A percentile compares a stretch with the other conserved stretches of the same genome.
phyloP scores from a whole-genome alignment of 1,284 basidiomycete genomes.

The Ustilago loliicola region DNA sequence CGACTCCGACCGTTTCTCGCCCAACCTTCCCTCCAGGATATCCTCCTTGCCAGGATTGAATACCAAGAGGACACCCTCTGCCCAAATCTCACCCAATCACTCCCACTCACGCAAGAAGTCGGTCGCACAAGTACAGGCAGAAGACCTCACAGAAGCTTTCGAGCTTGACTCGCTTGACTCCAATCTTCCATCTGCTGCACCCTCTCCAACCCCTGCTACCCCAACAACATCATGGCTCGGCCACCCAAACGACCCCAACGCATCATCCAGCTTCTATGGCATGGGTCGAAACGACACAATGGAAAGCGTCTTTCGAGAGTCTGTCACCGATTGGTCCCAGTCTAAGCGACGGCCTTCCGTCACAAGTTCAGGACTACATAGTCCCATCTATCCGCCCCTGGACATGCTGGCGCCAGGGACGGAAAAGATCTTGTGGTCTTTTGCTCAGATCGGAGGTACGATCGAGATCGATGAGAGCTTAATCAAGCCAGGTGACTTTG shows the following conservation, averaged over 20 bases:
- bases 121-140: conserved; percentile 59
- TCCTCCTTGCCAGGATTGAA: conserved; percentile 27
- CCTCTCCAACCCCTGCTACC: conserved; percentile 11
- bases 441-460: conserved; percentile 83
- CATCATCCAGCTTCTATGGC: conserved; percentile 57
- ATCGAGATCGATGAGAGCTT: conserved; percentile 74
- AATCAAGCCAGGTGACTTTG: conserved; percentile 71
- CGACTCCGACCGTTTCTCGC: conserved; percentile 24
- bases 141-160: conserved; percentile 66
- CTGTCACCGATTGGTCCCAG: conserved; percentile 63
- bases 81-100: conserved; percentile 49
- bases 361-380: conserved; percentile 18
- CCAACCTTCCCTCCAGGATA: conserved; percentile 27
- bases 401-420: conserved; percentile 71
- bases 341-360: conserved; percentile 21
- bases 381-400: conserved; percentile 50
- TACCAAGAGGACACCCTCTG: conserved; percentile 27
- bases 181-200: conserved; percentile 5
- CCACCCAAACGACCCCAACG: conserved; percentile 9
- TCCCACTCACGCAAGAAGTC: conserved; percentile 67
- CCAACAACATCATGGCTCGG: conserved; percentile 24
- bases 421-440: conserved; percentile 86
- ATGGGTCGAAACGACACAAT: conserved; percentile 69
- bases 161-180: conserved; percentile 44
- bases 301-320: conserved; percentile 69